Base-by-base conservation (phyloP, 1,284 basidiomycete genomes). In the Moniliella sp. region DNA sequence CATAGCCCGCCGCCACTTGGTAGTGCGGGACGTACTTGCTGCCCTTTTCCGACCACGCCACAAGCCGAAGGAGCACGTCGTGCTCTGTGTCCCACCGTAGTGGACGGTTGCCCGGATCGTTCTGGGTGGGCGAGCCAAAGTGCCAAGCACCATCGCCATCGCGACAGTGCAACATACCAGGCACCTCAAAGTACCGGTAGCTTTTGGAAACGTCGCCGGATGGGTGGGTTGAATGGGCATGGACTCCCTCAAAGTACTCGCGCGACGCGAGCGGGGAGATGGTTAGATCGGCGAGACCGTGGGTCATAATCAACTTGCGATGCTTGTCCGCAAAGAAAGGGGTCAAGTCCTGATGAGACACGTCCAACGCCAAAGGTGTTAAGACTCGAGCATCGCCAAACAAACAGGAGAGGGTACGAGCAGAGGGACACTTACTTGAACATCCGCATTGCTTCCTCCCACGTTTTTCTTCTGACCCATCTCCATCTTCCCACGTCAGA, bases 131-230 rank as follows among this genome's bases (percentile, higher is more conserved):
- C 9, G 18, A 18, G 15, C 40, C 40, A 19, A 36, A 40, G 18
- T 41, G 34, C 28, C 34, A 40, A 3, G 40, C 15, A 5, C 40
- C 40, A 3, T 23, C 8, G 0, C 41, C 41, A 25, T 36, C 31
- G 7, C 40, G 29, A 17, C 39, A 46, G 35, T 50, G 48, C 4
- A 18, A 23, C 25, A 46, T 49, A 8, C 48, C 48, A 1, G 48
- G 44, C 3, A 50, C 25, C 13, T 36, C 23, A 37, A 35, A 50
- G 33, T 45, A 32, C 4, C 36, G 36, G 30, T 43, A 43, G 12
- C 28, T 35, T 10, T 48, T 43, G 15, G 28, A 21, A 8, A 47
- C 14, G 3, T 21, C 32, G 21, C 21, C 21, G 21, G 8, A n/a
- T 23, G 21, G 21, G 8, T 7, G n/a, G 21, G 8, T 7, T 23